phyloP scores from a whole-genome alignment of 805 yeast species.

The Yamadazyma tumulicola region DNA sequence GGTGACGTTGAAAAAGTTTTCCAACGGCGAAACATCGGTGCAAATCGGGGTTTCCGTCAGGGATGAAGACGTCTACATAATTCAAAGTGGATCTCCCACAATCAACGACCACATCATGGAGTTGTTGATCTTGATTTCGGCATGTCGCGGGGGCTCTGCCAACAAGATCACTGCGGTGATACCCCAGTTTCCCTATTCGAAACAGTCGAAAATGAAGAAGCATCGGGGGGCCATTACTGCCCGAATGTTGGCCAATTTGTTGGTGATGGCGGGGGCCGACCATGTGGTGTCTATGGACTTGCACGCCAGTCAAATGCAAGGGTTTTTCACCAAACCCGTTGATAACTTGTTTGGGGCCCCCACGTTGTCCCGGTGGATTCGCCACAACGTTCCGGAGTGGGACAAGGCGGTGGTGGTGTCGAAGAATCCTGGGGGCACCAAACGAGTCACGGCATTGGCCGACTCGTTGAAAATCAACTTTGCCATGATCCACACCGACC shows the following conservation, averaged over 20 bases:
- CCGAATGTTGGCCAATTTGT: conserved; percentile 90
- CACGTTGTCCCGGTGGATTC: conserved; percentile 92
- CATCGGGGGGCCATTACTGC: conserved; percentile 99
- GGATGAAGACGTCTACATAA: conserved; percentile 92
- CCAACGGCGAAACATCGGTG: conserved; percentile 97
- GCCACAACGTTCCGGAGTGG: conserved; percentile 82
- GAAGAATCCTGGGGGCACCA: conserved; percentile 99
- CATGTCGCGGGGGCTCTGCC: conserved; percentile 98
- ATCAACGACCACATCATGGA: conserved; percentile 96
- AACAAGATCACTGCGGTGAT: conserved; percentile 93
- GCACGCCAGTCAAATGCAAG: conserved; percentile 98
- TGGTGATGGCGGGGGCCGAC: conserved; percentile 98
- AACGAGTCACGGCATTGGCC: conserved; percentile 96
- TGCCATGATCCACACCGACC: conserved; percentile 98
- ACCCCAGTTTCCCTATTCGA: conserved; percentile 96
- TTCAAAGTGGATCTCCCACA: conserved; percentile 86
- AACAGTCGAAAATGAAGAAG: conserved; percentile 97
- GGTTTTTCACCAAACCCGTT: conserved; percentile 95
- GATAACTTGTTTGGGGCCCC: conserved; percentile 97
- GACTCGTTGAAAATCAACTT: conserved; percentile 92
- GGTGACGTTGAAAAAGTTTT: conserved; percentile 83
- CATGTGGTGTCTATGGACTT: conserved; percentile 97
- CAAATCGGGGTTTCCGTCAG: conserved; percentile 93
- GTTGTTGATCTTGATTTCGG: conserved; percentile 84
- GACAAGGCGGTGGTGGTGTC: conserved; percentile 91